Evolutionary conservation across 108 stramenopile species (phyloP), one percentile per base, ranked within the genome.

Genomic region (Mayamaea pseudoterrestris): DNA sequence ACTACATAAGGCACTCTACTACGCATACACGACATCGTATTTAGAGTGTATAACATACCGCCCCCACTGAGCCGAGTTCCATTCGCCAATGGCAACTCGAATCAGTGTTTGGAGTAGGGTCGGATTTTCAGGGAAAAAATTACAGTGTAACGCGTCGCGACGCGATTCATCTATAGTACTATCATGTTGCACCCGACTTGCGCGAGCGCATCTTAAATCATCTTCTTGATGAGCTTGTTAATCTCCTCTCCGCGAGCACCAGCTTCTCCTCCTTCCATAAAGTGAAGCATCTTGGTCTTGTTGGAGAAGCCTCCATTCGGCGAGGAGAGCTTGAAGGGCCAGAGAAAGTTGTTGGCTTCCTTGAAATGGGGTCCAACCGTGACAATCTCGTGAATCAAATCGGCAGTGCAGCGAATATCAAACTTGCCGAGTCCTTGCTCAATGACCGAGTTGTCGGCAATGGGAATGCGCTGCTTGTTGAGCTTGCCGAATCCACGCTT

Each of bases 401-500:
- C 94, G 40, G 94, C 94, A 41, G 80, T 66, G 65, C 96, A 97
- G 53, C 76, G 58, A 60, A 97, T 83, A 27, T 82, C 93, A 58
- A 61, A 53, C 26, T 80, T 50, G 30, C 78, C 77, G 20, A 94
- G 79, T 30, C 79, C 90, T 24, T 93, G 81, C 57, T 90, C 71
- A 43, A 99, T 72, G 23, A 97, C 93, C 25, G 72, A 64, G 83
- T 99, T 99, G 61, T 92, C 83, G 27, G 73, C 85, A 58, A 99
- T 83, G 55, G 98, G 94, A 54, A 99, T 84, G 48, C 87, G 87
- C 67, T 93, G 89, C 80, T 93, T 94, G 78, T 81, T 70, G 58
- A 99, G 68, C 88, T 98, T 99, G 53, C 94, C 98, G 55, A 95
- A 98, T 42, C 98, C 98, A 71, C 98, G 90, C 95, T 99, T 99